Evolutionary conservation across 164 flowering plant genomes (phyloP).

Genomic region (Vitis rupestris): DNA sequence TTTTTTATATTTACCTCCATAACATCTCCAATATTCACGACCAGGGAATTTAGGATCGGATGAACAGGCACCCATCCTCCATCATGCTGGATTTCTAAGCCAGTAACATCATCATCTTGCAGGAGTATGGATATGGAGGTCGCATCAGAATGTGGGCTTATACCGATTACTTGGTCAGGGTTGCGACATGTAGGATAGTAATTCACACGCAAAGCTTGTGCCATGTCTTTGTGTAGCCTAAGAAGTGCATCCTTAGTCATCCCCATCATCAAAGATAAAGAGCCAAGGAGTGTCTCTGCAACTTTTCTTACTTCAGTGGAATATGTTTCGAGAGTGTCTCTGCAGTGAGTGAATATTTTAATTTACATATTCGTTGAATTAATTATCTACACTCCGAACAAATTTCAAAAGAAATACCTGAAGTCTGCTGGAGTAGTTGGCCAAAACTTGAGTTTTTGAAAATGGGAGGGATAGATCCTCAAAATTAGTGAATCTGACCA

Average conservation of each 20-base stretch:
- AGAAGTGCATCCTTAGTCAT: conserved; percentile 14
- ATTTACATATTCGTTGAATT: no score
- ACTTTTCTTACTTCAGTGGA: background rate
- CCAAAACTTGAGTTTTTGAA: conserved; percentile 1
- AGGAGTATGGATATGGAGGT: conserved; percentile 22
- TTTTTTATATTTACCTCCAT: background rate
- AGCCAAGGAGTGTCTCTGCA: background rate
- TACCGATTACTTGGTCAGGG: conserved; percentile 25
- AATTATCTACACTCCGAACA: no score
- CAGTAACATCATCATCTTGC: conserved; percentile 23
- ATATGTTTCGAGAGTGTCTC: conserved; percentile 7
- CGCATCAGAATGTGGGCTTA: conserved; percentile 29
- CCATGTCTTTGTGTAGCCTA: conserved; percentile 13
- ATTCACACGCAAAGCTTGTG: conserved; percentile 27
- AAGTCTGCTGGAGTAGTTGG: background rate
- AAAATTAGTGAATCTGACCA: background rate
- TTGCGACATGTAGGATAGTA: conserved; percentile 27
- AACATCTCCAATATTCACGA: conserved; percentile 11
- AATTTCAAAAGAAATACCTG: background rate
- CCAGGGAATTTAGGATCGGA: background rate
- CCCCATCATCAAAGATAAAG: conserved; percentile 19
- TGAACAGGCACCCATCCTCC: conserved; percentile 4
- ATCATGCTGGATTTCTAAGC: conserved; percentile 1
- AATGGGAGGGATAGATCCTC: background rate
- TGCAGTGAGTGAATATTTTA: background rate